A percentile compares a stretch with the other conserved stretches of the same genome.
These are phyloP conservation scores for Ceratorhiza oryzae-sativae DNA, from an alignment of 1,284 basidiomycete genomes.

Conservation along the genomic window DNA sequence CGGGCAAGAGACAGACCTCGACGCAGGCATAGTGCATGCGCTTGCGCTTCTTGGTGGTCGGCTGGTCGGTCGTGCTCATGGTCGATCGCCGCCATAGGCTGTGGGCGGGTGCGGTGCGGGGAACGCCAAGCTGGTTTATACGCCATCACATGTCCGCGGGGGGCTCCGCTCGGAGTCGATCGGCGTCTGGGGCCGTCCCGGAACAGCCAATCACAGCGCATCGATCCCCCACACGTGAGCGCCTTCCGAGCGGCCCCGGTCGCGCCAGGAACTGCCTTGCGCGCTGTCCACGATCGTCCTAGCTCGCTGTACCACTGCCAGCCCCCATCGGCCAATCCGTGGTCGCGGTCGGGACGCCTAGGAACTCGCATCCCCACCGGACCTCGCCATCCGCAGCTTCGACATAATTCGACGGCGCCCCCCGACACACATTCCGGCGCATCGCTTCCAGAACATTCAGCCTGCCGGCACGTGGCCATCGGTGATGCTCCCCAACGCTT, in stretches of 20 bases:
- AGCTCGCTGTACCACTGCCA: too few species aligned
- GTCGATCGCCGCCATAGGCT: constrained; percentile 27
- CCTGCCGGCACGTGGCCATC: too few species aligned
- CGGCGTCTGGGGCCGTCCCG: background rate
- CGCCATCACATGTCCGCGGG: background rate
- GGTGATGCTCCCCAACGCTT: too few species aligned
- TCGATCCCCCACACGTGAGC: background rate
- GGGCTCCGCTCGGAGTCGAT: background rate
- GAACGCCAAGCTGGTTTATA: background rate
- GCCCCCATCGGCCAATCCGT: too few species aligned
- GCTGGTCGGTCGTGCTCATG: constrained; percentile 20
- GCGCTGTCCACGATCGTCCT: too few species aligned
- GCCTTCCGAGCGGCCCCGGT: background rate
- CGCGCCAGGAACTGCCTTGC: background rate
- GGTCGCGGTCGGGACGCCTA: too few species aligned
- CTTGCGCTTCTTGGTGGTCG: constrained; percentile 29
- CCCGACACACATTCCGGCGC: too few species aligned
- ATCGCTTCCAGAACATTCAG: too few species aligned
- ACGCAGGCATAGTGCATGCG: constrained; percentile 37
- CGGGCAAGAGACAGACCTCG: background rate
- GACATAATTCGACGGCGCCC: too few species aligned
- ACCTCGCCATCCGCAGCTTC: too few species aligned
- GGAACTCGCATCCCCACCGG: too few species aligned
- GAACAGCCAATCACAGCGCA: background rate
- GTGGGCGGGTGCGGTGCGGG: constrained; percentile 16